These are phyloP conservation scores for Dissophora globulifera DNA, from an alignment of 192 early-diverging fungal species.

Conservation along the genomic window DNA sequence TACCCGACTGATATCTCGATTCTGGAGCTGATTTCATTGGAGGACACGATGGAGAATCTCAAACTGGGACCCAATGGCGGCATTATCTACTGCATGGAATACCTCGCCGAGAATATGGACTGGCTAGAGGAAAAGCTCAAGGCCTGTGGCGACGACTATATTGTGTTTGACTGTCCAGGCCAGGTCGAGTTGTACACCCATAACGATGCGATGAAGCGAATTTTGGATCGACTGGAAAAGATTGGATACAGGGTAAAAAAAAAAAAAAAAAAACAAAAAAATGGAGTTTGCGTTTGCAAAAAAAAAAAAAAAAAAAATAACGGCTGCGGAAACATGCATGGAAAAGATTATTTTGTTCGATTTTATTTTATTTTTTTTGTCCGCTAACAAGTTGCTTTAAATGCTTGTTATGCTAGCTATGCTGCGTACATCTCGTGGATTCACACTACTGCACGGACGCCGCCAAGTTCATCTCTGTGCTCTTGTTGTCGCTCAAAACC, in stretches of 20 bases:
- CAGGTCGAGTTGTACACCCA: constrained; percentile 99
- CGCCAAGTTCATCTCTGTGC: constrained; percentile 90
- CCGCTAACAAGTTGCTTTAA: too few species aligned
- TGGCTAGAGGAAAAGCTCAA: constrained; percentile 88
- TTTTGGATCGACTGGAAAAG: constrained; percentile 77
- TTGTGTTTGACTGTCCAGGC: constrained; percentile 97
- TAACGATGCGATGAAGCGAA: constrained; percentile 82
- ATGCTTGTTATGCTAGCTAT: constrained; percentile 67
- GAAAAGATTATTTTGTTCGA: not conserved
- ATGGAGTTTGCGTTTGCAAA: not conserved
- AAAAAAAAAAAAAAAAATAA: not conserved
- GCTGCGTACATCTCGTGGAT: constrained; percentile 89
- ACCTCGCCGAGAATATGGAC: constrained; percentile 88
- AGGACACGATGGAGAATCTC: constrained; percentile 92
- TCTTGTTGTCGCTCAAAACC: constrained; percentile 89
- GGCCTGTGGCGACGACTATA: constrained; percentile 78
- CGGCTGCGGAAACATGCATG: constrained; percentile 7
- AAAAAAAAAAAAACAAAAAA: too few species aligned
- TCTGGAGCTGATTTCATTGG: constrained; percentile 89
- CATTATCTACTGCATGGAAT: constrained; percentile 97
- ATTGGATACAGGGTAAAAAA: constrained; percentile 70
- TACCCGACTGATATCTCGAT: constrained; percentile 88
- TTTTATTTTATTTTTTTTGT: constrained; percentile 1
- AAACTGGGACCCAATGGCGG: constrained; percentile 96
- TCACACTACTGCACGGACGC: constrained; percentile 94